Conservation (phyloP, 352 stramenopile genomes). For the Pythium rhizo-oryzae region DNA sequence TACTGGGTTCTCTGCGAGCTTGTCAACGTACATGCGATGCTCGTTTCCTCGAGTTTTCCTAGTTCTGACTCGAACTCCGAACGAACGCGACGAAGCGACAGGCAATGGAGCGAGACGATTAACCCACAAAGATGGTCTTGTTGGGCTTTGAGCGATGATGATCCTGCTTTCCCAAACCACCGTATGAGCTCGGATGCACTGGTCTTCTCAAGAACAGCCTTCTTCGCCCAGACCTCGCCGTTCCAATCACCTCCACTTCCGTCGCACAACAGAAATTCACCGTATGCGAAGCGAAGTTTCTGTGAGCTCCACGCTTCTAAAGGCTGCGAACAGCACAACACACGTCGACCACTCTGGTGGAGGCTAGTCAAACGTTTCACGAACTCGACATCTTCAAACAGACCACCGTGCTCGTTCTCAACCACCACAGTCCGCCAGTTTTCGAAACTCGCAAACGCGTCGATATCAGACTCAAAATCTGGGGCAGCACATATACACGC, state of each 20-base stretch:
- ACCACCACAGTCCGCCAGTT: slow-evolving; percentile 77
- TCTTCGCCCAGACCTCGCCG: slow-evolving; percentile 27
- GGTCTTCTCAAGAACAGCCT: slow-evolving; percentile 44
- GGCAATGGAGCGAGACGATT: slow-evolving; percentile 56
- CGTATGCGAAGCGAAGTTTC: slow-evolving; percentile 42
- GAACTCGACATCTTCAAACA: slow-evolving; percentile 48
- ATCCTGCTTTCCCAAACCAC: slow-evolving; percentile 45
- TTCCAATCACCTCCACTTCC: slow-evolving; percentile 12
- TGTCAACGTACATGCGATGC: slow-evolving; percentile 57
- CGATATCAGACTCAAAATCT: slow-evolving; percentile 53
- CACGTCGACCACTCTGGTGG: slow-evolving; percentile 47
- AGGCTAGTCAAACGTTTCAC: slow-evolving; percentile 48
- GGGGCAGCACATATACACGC: slow-evolving; percentile 64
- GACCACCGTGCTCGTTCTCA: slow-evolving; percentile 61
- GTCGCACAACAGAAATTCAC: slow-evolving; percentile 45
- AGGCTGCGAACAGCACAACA: slow-evolving; percentile 66
- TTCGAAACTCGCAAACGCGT: slow-evolving; percentile 47
- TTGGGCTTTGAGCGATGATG: slow-evolving; percentile 48
- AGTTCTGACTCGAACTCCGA: slow-evolving; percentile 79
- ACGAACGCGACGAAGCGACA: slow-evolving; percentile 67
- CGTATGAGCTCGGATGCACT: slow-evolving; percentile 48
- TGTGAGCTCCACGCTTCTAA: slow-evolving; percentile 60
- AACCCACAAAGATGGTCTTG: slow-evolving; percentile 44
- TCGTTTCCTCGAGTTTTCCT: slow-evolving; percentile 84
- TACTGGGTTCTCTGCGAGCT: slow-evolving; percentile 70